These are phyloP conservation scores for Cutaneotrichosporon sp. DNA, from an alignment of 1,284 basidiomycete species.

Conservation along the genomic window DNA sequence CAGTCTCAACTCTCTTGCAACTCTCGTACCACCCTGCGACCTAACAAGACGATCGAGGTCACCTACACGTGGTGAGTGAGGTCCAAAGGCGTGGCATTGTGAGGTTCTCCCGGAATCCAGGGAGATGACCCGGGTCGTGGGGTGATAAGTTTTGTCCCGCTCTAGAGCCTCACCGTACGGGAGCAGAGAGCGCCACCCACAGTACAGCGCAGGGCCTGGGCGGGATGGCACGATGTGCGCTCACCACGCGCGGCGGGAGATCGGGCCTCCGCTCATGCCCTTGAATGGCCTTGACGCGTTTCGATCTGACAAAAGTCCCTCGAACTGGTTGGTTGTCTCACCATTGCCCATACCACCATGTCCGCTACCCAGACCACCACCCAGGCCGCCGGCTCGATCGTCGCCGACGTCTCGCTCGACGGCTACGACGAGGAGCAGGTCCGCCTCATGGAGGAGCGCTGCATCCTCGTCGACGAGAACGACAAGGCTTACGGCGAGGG, in stretches of 20 bases:
- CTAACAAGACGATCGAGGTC: too few species aligned
- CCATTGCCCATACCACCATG: not conserved
- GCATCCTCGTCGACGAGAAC: constrained; percentile 90
- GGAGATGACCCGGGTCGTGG: not conserved
- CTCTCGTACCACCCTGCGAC: too few species aligned
- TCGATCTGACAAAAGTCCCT: constrained; percentile 5
- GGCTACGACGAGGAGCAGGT: constrained; percentile 57
- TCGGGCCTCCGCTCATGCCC: not conserved
- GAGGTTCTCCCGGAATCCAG: not conserved
- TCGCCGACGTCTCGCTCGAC: constrained; percentile 34
- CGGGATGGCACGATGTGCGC: constrained; percentile 3
- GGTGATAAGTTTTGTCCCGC: constrained; percentile 1
- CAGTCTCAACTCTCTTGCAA: too few species aligned
- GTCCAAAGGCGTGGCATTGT: not conserved
- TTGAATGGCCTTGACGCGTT: constrained; percentile 1
- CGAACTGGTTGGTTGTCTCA: not conserved
- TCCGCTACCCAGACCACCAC: constrained; percentile 6
- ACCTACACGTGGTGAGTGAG: not conserved
- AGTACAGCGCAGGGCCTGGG: too few species aligned
- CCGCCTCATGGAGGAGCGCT: constrained; percentile 94
- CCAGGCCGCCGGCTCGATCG: constrained; percentile 2
- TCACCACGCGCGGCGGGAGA: not conserved
- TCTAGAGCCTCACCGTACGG: not conserved
- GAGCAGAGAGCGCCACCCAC: too few species aligned
- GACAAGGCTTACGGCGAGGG: constrained; percentile 86